phyloP scores from a whole-genome alignment of 1,284 basidiomycete genomes.

The Ceratobasidium sp. region DNA sequence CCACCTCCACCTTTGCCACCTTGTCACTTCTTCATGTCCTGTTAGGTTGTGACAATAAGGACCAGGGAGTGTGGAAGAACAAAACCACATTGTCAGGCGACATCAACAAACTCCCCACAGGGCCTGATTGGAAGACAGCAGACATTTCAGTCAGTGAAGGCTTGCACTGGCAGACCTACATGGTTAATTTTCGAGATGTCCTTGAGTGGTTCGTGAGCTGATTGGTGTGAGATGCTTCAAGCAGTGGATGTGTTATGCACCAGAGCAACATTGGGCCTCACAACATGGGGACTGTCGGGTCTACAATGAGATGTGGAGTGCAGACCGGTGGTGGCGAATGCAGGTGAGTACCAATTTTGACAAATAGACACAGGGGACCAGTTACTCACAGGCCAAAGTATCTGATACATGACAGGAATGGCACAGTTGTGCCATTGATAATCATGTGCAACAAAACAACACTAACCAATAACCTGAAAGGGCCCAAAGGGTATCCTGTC shows the following conservation, averaged over 20 bases:
- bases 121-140: constrained; percentile 7
- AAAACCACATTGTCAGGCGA: constrained; percentile 2
- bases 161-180: not conserved
- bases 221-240: constrained; percentile 11
- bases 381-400: not conserved
- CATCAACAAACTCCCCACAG: not conserved
- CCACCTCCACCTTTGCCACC: too few species aligned
- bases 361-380: not conserved
- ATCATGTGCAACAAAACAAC: not conserved
- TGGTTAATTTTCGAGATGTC: constrained; percentile 2
- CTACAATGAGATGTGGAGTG: constrained; percentile 23
- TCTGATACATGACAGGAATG: not conserved
- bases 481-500: not conserved
- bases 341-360: not conserved
- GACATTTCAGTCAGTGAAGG: constrained; percentile 1
- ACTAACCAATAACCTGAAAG: not conserved
- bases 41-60: constrained; percentile 2
- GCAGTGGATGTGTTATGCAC: constrained; percentile 8
- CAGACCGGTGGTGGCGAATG: constrained; percentile 9
- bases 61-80: constrained; percentile 16
- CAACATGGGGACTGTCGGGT: not conserved
- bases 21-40: too few species aligned
- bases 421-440: constrained; percentile 3
- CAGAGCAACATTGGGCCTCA: constrained; percentile 19
- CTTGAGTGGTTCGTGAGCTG: constrained; percentile 2